Evolutionary conservation across 2,329 filamentous ascomycete species (phyloP), one percentile per base, ranked within the genome.

Genomic region (Phialophora macrospora): DNA sequence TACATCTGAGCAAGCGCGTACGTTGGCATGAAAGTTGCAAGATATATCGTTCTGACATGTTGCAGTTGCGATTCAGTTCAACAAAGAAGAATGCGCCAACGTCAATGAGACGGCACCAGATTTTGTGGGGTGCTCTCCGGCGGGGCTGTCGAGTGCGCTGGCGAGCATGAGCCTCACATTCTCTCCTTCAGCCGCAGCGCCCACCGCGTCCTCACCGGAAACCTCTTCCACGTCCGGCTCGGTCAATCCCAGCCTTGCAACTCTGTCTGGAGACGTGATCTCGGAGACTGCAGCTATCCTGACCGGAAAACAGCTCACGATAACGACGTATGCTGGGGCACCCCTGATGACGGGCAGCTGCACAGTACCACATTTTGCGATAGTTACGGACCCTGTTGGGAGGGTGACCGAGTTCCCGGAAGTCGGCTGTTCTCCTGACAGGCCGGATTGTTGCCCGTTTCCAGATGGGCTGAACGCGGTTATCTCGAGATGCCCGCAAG

Each of bases 111-210:
- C 70, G 12, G 72, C 72, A 12, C 72, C 72, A 8, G 66, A 72
- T 46, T 73, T 72, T 55, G 72, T 73, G 34, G 72, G 72, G 51
- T 73, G 72, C 55, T 72, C 72, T 3, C 70, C 71, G n/a, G 65
- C 60, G 22, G 67, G 67, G 7, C 44, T 69, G 17, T 67, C 60
- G 22, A 68, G 65, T 48, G 68, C 60, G 7, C 64, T 69, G 20
- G 57, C 64, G n/a, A 69, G 67, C 30, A 60, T 63, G 34, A 69
- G 67, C 44, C 46, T 61, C 41, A 57, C 55, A 4, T 52, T 38
- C n/a, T 26, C 54, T 17, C 11, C 63, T 14, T 32, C 65, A n/a
- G 62, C 58, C n/a, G 54, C 62, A 6, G 59, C 46, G 28, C 63
- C 65, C 6, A 22, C 56, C 46, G 9, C 55, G 9, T 60, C 62